These are phyloP conservation scores for Tricholoma sp. DNA, from an alignment of 768 basidiomycete genomes.

Conservation along the genomic window DNA sequence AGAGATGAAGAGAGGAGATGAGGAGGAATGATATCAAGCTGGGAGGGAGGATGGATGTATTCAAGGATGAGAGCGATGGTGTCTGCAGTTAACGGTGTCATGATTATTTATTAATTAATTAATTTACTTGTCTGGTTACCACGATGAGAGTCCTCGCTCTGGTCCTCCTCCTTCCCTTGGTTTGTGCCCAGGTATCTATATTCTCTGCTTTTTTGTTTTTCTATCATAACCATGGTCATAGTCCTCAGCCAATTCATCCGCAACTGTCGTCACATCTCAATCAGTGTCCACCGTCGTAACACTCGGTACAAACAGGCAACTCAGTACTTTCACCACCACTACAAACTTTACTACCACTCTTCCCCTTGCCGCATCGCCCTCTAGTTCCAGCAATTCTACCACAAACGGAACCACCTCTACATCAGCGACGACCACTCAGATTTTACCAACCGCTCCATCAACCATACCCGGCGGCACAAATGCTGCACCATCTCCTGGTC, in stretches of 20 bases:
- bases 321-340: conserved; percentile 43
- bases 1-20: conserved; percentile 58
- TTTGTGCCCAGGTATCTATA: conserved; percentile 36
- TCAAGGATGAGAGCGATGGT: conserved; percentile 46
- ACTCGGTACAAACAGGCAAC: conserved; percentile 34
- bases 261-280: conserved; percentile 35
- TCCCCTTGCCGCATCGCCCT: conserved; percentile 10
- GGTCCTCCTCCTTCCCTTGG: conserved; percentile 35
- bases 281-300: conserved; percentile 31
- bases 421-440: conserved; percentile 34
- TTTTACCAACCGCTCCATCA: conserved; percentile 56
- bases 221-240: neutral
- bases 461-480: conserved; percentile 40
- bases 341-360: conserved; percentile 23
- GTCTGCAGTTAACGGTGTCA: conserved; percentile 14
- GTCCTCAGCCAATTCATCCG: conserved; percentile 1
- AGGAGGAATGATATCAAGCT: conserved; percentile 48
- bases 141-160: conserved; percentile 26
- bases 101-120: neutral
- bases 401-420: conserved; percentile 14
- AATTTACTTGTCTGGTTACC: neutral
- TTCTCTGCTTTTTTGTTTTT: neutral
- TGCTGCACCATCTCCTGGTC: conserved; percentile 62
- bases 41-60: conserved; percentile 50
- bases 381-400: conserved; percentile 17